Evolutionary conservation across 1,284 basidiomycete species (phyloP).

Genomic region (Boletellus deceptivus): DNA sequence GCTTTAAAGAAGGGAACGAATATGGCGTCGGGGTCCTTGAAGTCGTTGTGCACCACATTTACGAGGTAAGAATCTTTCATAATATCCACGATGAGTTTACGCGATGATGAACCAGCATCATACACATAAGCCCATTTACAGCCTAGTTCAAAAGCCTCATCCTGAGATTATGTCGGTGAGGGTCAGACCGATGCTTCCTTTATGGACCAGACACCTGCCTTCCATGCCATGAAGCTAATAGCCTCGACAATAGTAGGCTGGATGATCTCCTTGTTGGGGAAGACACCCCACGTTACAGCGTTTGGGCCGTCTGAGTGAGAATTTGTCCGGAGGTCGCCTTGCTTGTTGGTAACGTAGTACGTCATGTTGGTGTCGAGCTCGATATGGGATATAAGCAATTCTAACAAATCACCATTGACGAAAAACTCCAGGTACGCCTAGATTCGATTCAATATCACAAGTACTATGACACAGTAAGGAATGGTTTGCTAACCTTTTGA

Average conservation of each 20-base stretch:
- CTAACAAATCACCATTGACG: conserved; percentile 72
- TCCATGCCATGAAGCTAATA: conserved; percentile 97
- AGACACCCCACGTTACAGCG: conserved; percentile 99
- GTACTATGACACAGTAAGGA: background rate
- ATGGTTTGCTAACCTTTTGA: conserved; percentile 74
- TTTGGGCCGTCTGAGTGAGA: conserved; percentile 91
- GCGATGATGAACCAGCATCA: conserved; percentile 72
- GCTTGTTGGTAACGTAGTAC: conserved; percentile 93
- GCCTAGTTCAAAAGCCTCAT: conserved; percentile 96
- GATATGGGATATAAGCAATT: conserved; percentile 78
- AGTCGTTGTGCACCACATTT: conserved; percentile 98
- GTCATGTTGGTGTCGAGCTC: conserved; percentile 90
- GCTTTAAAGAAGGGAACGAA: conserved; percentile 85
- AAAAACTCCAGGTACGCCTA: conserved; percentile 99
- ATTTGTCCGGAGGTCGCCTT: conserved; percentile 93
- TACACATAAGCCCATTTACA: conserved; percentile 92
- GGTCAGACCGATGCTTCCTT: background rate
- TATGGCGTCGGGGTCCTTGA: conserved; percentile 80
- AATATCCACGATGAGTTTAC: conserved; percentile 73
- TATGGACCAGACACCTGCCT: conserved; percentile 46
- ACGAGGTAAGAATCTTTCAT: conserved; percentile 89
- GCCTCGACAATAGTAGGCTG: conserved; percentile 99
- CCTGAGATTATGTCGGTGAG: conserved; percentile 44
- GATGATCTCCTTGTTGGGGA: conserved; percentile 96
- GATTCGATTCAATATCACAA: background rate